Evolutionary conservation across 139 green algal genomes (phyloP).

Genomic region (Chlamydomonas sphaeroides): DNA sequence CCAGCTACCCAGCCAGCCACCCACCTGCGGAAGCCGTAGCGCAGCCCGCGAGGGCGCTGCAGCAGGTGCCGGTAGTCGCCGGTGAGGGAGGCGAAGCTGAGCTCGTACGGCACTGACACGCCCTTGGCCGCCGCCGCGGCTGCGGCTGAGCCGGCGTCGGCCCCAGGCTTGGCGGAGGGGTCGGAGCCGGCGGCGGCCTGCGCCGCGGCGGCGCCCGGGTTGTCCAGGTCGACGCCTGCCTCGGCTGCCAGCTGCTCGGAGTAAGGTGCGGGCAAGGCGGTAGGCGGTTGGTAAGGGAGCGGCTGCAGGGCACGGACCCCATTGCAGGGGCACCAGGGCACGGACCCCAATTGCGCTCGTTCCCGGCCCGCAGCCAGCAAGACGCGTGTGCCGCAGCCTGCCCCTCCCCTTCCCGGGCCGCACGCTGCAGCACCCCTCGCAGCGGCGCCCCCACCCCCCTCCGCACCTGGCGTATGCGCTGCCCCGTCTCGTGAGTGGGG

Average conservation of each 20-base stretch:
- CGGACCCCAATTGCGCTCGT: too few relatives aligned
- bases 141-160: too few relatives aligned
- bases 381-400: too few relatives aligned
- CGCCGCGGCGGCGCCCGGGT: background rate
- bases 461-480: constrained; percentile 14
- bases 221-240: constrained; percentile 57
- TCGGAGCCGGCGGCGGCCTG: background rate
- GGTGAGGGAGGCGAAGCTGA: constrained; percentile 60
- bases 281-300: too few relatives aligned
- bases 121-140: background rate
- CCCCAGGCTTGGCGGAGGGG: too few relatives aligned
- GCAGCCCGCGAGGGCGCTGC: constrained; percentile 57
- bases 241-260: constrained; percentile 24
- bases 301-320: too few relatives aligned
- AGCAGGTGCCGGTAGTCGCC: constrained; percentile 84
- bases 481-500: constrained; percentile 46
- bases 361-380: too few relatives aligned
- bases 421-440: too few relatives aligned
- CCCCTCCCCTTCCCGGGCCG: too few relatives aligned
- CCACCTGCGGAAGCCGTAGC: constrained; percentile 38
- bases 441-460: background rate
- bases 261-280: too few relatives aligned
- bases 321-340: too few relatives aligned
- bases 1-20: background rate
- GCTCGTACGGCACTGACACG: constrained; percentile 46